Conservation (phyloP, 306 rosid species). For the Mucuna pruriens region DNA sequence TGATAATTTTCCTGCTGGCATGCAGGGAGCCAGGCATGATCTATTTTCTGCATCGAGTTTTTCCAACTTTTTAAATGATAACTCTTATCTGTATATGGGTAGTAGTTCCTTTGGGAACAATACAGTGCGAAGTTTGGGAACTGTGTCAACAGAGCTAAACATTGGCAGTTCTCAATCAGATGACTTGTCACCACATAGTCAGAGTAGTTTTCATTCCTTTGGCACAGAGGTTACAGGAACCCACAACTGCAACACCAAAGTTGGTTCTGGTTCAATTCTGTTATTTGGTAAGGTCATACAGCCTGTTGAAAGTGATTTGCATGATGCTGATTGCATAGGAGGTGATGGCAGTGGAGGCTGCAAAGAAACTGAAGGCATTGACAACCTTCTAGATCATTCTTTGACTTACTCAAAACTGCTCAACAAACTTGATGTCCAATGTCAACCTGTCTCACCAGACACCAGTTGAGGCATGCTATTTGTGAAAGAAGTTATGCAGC, state of each 20-base stretch:
- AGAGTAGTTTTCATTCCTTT: constrained; percentile 59
- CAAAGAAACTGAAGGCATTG: background rate
- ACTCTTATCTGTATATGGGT: constrained; percentile 36
- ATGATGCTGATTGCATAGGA: constrained; percentile 43
- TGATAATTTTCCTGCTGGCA: constrained; percentile 81
- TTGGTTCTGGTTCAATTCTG: constrained; percentile 53
- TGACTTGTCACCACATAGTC: constrained; percentile 66
- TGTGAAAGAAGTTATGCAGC: constrained; percentile 57
- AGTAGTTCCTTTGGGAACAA: constrained; percentile 49
- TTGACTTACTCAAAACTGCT: too few relatives aligned
- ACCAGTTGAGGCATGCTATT: constrained; percentile 50
- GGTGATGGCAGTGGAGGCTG: constrained; percentile 34
- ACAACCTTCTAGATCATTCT: too few relatives aligned
- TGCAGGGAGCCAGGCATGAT: constrained; percentile 99
- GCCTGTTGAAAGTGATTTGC: constrained; percentile 52
- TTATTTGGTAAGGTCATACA: constrained; percentile 72
- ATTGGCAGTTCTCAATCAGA: constrained; percentile 65
- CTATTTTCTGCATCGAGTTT: constrained; percentile 46
- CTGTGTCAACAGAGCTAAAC: constrained; percentile 64
- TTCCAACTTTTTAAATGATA: constrained; percentile 47
- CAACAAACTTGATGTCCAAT: constrained; percentile 49
- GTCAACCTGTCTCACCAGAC: constrained; percentile 46
- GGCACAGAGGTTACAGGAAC: constrained; percentile 54
- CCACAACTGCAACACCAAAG: constrained; percentile 42
- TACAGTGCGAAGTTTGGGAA: constrained; percentile 43